These are phyloP conservation scores for Pyrenochaeta sp. DNA, from an alignment of 2,329 filamentous ascomycete species.

Conservation along the genomic window DNA sequence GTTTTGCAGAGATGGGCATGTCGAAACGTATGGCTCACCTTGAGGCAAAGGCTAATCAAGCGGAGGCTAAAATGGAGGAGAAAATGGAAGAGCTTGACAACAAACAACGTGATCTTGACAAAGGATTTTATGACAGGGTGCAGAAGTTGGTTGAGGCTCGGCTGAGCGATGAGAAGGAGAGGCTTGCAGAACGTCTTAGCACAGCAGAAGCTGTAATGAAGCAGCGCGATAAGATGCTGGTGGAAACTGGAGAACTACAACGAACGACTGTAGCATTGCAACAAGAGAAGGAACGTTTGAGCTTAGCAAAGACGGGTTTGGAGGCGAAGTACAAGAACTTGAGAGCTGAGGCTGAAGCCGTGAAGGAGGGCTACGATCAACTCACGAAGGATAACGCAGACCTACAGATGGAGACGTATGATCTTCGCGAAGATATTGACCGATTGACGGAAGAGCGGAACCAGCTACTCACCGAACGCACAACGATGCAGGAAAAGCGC, in stretches of 20 bases:
- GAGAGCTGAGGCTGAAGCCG: neutral
- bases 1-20: no score
- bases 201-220: neutral
- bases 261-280: neutral
- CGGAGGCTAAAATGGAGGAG: neutral
- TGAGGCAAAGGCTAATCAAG: neutral
- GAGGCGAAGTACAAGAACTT: slow-evolving; percentile 1
- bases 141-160: slow-evolving; percentile 2
- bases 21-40: neutral
- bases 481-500: no score
- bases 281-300: neutral
- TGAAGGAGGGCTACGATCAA: slow-evolving; percentile 3
- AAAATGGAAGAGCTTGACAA: neutral
- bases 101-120: neutral
- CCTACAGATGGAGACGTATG: neutral
- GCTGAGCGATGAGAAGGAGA: slow-evolving; percentile 1
- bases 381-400: neutral
- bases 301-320: neutral
- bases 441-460: neutral
- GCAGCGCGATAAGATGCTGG: neutral
- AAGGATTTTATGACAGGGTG: neutral
- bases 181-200: neutral
- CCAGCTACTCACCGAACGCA: neutral
- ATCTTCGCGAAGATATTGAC: neutral
- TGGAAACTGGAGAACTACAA: neutral